Evolutionary conservation across 148 eudicot genomes (phyloP), one percentile per base, ranked within the genome.

Genomic region (Silene conica): DNA sequence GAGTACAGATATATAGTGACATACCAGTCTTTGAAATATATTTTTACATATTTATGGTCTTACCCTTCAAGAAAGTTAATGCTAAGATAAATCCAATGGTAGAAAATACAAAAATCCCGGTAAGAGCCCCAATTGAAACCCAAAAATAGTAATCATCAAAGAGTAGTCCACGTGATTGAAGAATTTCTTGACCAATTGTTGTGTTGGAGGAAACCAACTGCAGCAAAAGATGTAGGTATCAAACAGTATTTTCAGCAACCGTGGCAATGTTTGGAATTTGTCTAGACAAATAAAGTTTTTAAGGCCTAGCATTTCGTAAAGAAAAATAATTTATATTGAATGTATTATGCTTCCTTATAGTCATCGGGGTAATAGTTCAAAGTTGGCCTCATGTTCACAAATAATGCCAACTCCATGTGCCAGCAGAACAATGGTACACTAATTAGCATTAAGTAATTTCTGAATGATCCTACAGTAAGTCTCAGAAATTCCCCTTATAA

Each of bases 101-200:
- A 69, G 84, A 79, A 57, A 90, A 72, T 21, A 90, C 6, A 45
- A 81, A 64, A 43, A 87, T 81, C 13, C 93, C 96, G 57, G 89
- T 69, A 71, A 92, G 79, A 64, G 89, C 91, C 14, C 77, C 90
- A 76, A 89, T 43, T 15, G 93, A 90, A 59, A 85, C 56, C 98
- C 96, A 92, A 48, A 70, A 86, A 72, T 78, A 75, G 81, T 80
- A 52, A 63, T 54, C 89, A 63, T 72, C 79, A 64, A 80, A 90
- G 61, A 77, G 64, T 31, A 92, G 76, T 23, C 97, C 92, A 61
- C 84, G 93, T 25, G 78, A 67, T 71, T 80, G 83, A 57, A 92
- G 97, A 61, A 88, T 77, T 72, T 83, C 78, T 56, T 57, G 75
- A 43, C 91, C 97, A 13, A 89, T 72, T n/a, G 95, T 86, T 59